Evolutionary conservation across 495 filamentous ascomycete species (phyloP).

Genomic region (Terfezia claveryi): DNA sequence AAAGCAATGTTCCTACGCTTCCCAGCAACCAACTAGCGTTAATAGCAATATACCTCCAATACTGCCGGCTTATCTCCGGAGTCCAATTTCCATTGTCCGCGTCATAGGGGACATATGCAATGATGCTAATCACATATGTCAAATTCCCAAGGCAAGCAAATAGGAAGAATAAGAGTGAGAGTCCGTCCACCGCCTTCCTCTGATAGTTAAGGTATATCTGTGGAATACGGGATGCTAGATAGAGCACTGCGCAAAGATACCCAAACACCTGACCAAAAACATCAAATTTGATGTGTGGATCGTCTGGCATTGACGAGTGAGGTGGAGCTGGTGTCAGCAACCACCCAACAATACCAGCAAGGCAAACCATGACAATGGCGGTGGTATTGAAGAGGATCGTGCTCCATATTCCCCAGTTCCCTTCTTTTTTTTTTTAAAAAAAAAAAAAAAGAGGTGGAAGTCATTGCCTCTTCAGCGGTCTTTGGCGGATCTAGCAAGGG

Average conservation of each 20-base stretch:
- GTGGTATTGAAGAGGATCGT: conserved; percentile 45
- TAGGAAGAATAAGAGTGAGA: conserved; percentile 82
- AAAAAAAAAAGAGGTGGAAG: conserved; percentile 18
- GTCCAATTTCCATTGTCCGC: conserved; percentile 13
- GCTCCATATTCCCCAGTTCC: conserved; percentile 22
- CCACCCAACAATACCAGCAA: conserved; percentile 69
- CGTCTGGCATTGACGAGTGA: conserved; percentile 4
- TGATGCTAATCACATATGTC: conserved; percentile 78
- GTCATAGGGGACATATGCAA: conserved; percentile 57
- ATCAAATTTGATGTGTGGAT: conserved; percentile 37
- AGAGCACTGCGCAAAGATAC: conserved; percentile 65
- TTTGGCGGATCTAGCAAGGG: conserved; percentile 33
- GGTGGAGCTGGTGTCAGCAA: conserved; percentile 32
- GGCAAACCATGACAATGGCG: conserved; percentile 55
- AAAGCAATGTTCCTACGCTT: conserved; percentile 61
- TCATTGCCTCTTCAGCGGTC: conserved; percentile 4
- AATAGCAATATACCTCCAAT: conserved; percentile 59
- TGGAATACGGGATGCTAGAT: conserved; percentile 69
- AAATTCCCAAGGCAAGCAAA: conserved; percentile 90
- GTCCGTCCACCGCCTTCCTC: conserved; percentile 73
- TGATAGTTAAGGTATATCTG: conserved; percentile 79
- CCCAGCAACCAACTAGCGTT: conserved; percentile 80
- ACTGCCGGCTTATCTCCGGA: conserved; percentile 23
- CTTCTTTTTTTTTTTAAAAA: too few relatives aligned
- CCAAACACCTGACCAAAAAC: conserved; percentile 66